These are phyloP conservation scores for Aspergillus costaricaensis DNA, from an alignment of 2,329 filamentous ascomycete genomes.

Conservation along the genomic window DNA sequence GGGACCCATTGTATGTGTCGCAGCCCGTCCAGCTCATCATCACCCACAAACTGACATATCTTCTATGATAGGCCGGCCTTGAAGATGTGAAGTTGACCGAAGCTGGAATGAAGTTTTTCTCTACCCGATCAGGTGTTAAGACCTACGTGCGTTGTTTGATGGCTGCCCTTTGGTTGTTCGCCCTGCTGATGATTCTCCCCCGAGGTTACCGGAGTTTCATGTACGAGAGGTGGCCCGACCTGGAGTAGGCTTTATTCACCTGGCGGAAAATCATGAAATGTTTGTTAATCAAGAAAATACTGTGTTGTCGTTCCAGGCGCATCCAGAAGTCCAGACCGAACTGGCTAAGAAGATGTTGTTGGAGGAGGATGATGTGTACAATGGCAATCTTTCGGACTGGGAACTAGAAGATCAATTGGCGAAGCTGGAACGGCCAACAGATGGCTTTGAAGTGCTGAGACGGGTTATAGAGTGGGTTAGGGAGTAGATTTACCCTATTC, in stretches of 20 bases:
- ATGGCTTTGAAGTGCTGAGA: background rate
- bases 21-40: background rate
- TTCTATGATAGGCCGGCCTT: conserved; percentile 36
- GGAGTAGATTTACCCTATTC: background rate
- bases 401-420: background rate
- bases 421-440: background rate
- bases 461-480: background rate
- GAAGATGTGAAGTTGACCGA: conserved; percentile 39
- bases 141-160: background rate
- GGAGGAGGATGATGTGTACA: conserved; percentile 16
- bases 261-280: conserved; percentile 43
- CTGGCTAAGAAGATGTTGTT: conserved; percentile 44
- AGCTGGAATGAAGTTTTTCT: conserved; percentile 44
- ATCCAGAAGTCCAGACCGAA: conserved; percentile 46
- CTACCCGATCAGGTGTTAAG: background rate
- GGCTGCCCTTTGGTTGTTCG: background rate
- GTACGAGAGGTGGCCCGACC: conserved; percentile 39
- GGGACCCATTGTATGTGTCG: conserved; percentile 12
- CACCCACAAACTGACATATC: background rate
- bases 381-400: conserved; percentile 6
- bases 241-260: conserved; percentile 36
- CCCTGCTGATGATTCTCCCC: conserved; percentile 13
- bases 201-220: conserved; percentile 47
- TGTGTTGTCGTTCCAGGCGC: conserved; percentile 50
- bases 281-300: conserved; percentile 44